Evolutionary conservation across 2,329 filamentous ascomycete genomes (phyloP), one percentile per base, ranked within the genome.

Genomic region (Penicillium italicum): DNA sequence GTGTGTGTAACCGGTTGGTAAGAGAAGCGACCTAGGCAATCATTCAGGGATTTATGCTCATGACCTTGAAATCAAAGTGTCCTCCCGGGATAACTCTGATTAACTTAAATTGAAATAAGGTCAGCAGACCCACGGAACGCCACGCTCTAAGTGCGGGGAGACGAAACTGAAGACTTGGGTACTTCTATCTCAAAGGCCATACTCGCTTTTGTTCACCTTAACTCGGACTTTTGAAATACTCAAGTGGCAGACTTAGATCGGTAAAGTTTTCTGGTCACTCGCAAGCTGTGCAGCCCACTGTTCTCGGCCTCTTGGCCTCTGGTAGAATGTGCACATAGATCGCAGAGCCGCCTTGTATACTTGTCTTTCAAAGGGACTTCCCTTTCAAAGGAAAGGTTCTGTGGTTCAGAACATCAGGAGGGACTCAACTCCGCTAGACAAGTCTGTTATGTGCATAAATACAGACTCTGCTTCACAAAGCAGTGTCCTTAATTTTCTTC

Each of bases 1-100:
- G n/a, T 20, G 55, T 62, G 45, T 58, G 57, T 54, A 33, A 58
- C 59, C 47, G 43, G 40, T 47, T 20, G 12, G 30, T 22, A 40
- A 28, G 26, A 31, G 11, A 24, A 28, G 26, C 5, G 26, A 24
- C 3, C 24, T 28, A 9, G 26, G 8, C 26, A 6, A 28, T 26
- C 18, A 49, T 33, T 30, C 16, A 24, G 10, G 16, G 18, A 14
- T 8, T 34, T 20, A 36, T 38, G 16, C 5, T 18, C 22, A 16
- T 37, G 14, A 26, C 44, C 42, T 34, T 16, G 22, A 14, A 24
- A 18, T 24, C 16, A 9, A 38, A 26, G 26, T n/a, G 18, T 20
- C 30, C 24, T 28, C n/a, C 24, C 3, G 24, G 24, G 24, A 3
- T 24, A 24, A 46, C 18, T 53, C 28, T 41, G 26, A 47, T 47